Evolutionary conservation across 1,284 basidiomycete species (phyloP), one percentile per base, ranked within the genome.

Genomic region (Cryptococcus sp.): DNA sequence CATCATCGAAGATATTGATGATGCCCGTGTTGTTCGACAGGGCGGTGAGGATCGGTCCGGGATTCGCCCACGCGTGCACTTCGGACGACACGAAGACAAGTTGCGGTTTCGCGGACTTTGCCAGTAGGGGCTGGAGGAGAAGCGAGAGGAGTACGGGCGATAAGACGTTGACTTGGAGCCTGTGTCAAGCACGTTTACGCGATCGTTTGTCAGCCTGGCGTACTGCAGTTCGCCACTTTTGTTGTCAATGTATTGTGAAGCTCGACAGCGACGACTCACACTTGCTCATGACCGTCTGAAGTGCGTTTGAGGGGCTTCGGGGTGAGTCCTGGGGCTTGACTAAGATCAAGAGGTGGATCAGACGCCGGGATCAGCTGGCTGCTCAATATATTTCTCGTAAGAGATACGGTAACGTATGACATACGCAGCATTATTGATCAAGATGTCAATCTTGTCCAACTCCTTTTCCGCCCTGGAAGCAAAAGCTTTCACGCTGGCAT

Each of bases 141-240:
- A 64, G 45, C 40, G 58, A 46, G 50, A 68, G 57, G 22, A 64
- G 51, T 27, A 62, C 50, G 25, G 66, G 47, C 13, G 59, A 52
- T 55, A 61, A 47, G 44, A 62, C 57, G 58, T 70, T 60, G 57
- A 56, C 53, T 57, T 57, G 55, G n/a, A 57, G n/a, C 22, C 54
- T 56, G 38, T 13, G 13, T 8, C 13, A 35, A 35, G 13, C 13
- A 35, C 31, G 10, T 35, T 8, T 13, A 19, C 49, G 2, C 17
- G 48, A 45, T n/a, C 42, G 31, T 2, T 45, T 4, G 42, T 45
- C 42, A 45, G 42, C 22, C 42, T 45, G n/a, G 17, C 31, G 31
- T n/a, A n/a, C n/a, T n/a, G n/a, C 13, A 8, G 10, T 35, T 13
- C 13, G 2, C 8, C 31, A 35, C 13, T 35, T 2, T 2, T 10